phyloP scores from a whole-genome alignment of 345 rosid genomes.

The Arabidopsis thaliana region DNA sequence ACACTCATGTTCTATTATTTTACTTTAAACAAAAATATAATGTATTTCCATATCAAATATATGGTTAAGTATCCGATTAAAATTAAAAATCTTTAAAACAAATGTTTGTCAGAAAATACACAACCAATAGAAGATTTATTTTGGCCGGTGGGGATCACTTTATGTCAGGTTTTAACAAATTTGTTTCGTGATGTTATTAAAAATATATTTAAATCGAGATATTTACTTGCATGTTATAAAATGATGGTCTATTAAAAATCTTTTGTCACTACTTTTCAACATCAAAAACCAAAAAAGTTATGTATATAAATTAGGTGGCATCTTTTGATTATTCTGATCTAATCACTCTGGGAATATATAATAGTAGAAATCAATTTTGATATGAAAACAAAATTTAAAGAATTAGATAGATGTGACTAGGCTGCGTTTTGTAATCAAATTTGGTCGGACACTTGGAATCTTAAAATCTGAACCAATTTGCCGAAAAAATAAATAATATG shows the following conservation, averaged over 20 bases:
- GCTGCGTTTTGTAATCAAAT: constrained; percentile 25
- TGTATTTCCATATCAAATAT: background rate
- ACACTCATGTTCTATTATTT: constrained; percentile 1
- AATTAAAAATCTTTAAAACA: background rate
- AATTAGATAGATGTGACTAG: constrained; percentile 42
- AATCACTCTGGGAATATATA: constrained; percentile 20
- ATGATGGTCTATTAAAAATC: background rate
- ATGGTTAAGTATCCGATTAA: constrained; percentile 1
- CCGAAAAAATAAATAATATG: constrained; percentile 17
- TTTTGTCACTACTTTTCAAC: background rate
- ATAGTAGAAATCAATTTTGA: constrained; percentile 18
- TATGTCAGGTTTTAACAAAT: constrained; percentile 2
- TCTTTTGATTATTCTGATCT: constrained; percentile 35
- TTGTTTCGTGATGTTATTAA: constrained; percentile 5
- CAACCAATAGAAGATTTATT: background rate
- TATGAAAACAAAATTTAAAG: constrained; percentile 28
- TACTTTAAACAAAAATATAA: background rate
- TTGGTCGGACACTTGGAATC: constrained; percentile 33
- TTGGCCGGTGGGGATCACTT: constrained; percentile 21
- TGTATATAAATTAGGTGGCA: constrained; percentile 17
- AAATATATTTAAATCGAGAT: background rate
- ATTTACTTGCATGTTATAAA: constrained; percentile 26
- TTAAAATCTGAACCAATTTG: constrained; percentile 20
- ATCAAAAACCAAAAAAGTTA: background rate
- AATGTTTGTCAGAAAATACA: background rate